A percentile compares a stretch with the other conserved stretches of the same genome.
These are phyloP conservation scores for Candida nanaspora DNA, from an alignment of 805 yeast species.

Conservation along the genomic window DNA sequence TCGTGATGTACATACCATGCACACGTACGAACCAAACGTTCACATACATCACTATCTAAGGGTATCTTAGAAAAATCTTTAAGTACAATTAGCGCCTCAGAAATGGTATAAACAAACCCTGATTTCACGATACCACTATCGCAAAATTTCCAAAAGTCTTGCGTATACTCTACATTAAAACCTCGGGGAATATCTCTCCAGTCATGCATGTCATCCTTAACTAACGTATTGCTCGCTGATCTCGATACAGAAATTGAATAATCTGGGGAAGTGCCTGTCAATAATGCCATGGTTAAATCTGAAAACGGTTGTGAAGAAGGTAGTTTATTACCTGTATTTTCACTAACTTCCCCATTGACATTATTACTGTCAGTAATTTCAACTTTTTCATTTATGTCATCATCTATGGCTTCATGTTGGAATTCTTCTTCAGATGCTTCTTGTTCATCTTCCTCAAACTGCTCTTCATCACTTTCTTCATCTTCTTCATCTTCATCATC, in stretches of 20 bases:
- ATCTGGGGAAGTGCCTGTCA: too few species aligned
- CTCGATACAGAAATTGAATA: too few species aligned
- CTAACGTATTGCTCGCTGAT: background rate
- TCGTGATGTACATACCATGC: slow-evolving; percentile 46
- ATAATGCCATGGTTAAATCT: too few species aligned
- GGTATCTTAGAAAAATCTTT: slow-evolving; percentile 10
- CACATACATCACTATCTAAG: slow-evolving; percentile 6
- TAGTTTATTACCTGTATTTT: too few species aligned
- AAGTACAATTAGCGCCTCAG: too few species aligned
- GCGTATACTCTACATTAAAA: slow-evolving; percentile 34
- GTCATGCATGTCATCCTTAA: slow-evolving; percentile 25
- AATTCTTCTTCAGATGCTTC: slow-evolving; percentile 6
- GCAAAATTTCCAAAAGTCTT: slow-evolving; percentile 13
- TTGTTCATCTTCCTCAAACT: slow-evolving; percentile 11
- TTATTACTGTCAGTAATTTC: background rate
- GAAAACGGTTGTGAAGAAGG: too few species aligned
- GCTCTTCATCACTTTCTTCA: slow-evolving; percentile 11
- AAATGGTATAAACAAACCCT: too few species aligned
- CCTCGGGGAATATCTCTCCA: slow-evolving; percentile 71
- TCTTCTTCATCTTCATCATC: slow-evolving; percentile 23
- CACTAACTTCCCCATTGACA: background rate
- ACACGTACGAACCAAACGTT: slow-evolving; percentile 37
- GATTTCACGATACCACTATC: background rate
- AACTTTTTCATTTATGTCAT: background rate
- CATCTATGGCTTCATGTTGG: background rate